These are phyloP conservation scores for Suhomyces bolitotheri DNA, from an alignment of 1,139 yeast genomes.

Conservation along the genomic window DNA sequence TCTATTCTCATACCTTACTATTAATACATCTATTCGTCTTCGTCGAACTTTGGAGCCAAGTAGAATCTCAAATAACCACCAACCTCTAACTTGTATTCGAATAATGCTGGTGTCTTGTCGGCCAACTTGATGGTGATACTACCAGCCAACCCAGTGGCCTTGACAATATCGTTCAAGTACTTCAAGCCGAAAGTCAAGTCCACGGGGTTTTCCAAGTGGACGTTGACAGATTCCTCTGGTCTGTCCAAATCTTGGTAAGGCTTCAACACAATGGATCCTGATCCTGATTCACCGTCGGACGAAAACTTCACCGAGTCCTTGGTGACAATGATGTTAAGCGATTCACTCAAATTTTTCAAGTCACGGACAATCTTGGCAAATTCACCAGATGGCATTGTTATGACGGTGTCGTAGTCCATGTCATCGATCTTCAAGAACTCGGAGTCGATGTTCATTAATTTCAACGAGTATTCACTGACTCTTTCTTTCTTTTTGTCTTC, in stretches of 20 bases:
- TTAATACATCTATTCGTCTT: constrained; percentile 56
- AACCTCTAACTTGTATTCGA: constrained; percentile 83
- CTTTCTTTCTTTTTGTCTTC: constrained; percentile 91
- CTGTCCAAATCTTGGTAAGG: constrained; percentile 80
- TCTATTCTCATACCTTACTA: constrained; percentile 13
- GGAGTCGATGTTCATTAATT: constrained; percentile 95
- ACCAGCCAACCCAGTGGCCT: constrained; percentile 78
- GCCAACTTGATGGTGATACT: constrained; percentile 83
- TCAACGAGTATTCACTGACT: constrained; percentile 87
- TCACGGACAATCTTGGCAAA: constrained; percentile 91
- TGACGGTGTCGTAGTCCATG: constrained; percentile 83
- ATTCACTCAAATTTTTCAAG: constrained; percentile 80
- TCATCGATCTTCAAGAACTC: constrained; percentile 94
- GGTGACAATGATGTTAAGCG: constrained; percentile 80
- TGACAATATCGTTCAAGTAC: constrained; percentile 86
- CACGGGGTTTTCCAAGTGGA: constrained; percentile 84
- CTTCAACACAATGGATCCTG: constrained; percentile 83
- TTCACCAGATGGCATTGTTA: constrained; percentile 85
- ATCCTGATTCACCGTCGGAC: constrained; percentile 91
- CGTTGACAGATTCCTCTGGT: constrained; percentile 71
- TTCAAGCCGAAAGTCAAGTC: constrained; percentile 88
- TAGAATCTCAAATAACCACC: constrained; percentile 94
- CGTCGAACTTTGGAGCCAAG: constrained; percentile 96
- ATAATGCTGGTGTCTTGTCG: constrained; percentile 89
- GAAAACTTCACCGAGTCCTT: constrained; percentile 90